Evolutionary conservation across 2,329 filamentous ascomycete genomes (phyloP).

Genomic region (Seiridium cupressi): DNA sequence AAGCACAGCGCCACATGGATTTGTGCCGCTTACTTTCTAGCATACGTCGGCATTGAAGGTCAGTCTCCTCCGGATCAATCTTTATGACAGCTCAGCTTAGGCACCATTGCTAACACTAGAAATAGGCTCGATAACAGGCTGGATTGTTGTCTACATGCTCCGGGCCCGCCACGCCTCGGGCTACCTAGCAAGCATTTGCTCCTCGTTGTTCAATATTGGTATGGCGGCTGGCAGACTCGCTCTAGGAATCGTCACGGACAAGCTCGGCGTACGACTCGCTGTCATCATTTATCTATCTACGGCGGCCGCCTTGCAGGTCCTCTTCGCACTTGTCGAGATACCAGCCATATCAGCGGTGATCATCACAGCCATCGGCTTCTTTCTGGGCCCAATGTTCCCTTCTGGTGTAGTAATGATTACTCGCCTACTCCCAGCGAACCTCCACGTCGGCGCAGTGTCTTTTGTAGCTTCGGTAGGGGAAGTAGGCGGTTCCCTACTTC

Average conservation of each 20-base stretch:
- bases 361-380: conserved; percentile 33
- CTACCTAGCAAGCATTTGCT: conserved; percentile 35
- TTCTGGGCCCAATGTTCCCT: conserved; percentile 40
- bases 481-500: conserved; percentile 39
- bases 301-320: conserved; percentile 16
- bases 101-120: background rate
- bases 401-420: conserved; percentile 37
- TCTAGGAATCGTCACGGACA: conserved; percentile 30
- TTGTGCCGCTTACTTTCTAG: conserved; percentile 39
- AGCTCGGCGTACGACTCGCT: conserved; percentile 23
- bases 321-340: conserved; percentile 15
- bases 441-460: conserved; percentile 41
- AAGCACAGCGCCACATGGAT: conserved; percentile 34
- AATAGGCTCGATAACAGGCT: conserved; percentile 38
- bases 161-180: conserved; percentile 34
- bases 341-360: conserved; percentile 25
- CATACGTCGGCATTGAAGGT: conserved; percentile 41
- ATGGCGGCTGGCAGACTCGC: conserved; percentile 37
- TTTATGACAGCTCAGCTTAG: background rate
- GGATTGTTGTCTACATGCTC: conserved; percentile 44
- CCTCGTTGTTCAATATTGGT: conserved; percentile 42
- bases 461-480: conserved; percentile 42
- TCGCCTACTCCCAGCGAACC: conserved; percentile 31
- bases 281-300: conserved; percentile 22
- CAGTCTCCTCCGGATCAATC: background rate